phyloP scores from a whole-genome alignment of 2,329 filamentous ascomycete genomes.

The Chaetomiaceae sp. region DNA sequence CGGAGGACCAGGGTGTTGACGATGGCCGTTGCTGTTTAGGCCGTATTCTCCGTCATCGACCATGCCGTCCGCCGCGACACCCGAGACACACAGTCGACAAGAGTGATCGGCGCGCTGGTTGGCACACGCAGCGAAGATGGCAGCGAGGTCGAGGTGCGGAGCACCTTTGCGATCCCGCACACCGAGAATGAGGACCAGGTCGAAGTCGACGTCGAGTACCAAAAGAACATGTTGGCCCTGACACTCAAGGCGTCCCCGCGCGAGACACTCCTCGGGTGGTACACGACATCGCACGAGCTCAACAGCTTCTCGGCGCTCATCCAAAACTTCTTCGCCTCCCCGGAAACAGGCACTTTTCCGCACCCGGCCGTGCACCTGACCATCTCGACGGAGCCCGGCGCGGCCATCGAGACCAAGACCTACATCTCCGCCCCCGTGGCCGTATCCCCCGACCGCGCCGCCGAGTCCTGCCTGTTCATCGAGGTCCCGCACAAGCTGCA shows the following conservation, averaged over 20 bases:
- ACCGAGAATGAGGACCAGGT: constrained; percentile 98
- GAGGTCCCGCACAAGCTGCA: constrained; percentile 93
- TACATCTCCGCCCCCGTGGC: constrained; percentile 96
- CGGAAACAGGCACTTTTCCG: constrained; percentile 94
- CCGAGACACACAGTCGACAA: constrained; percentile 74
- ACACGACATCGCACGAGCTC: constrained; percentile 92
- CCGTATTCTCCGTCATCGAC: constrained; percentile 76
- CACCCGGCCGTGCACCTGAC: constrained; percentile 98
- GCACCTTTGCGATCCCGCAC: constrained; percentile 96
- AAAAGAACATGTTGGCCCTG: constrained; percentile 97
- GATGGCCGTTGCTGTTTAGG: constrained; percentile 39
- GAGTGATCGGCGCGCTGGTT: constrained; percentile 93
- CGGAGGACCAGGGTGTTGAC: background rate
- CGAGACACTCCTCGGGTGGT: constrained; percentile 95
- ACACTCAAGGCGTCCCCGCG: constrained; percentile 91
- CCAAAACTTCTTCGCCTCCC: constrained; percentile 98
- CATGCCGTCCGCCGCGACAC: constrained; percentile 85
- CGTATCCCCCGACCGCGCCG: constrained; percentile 88
- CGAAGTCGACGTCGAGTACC: constrained; percentile 99
- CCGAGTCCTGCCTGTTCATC: constrained; percentile 95
- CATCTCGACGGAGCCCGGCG: constrained; percentile 81
- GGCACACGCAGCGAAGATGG: constrained; percentile 94
- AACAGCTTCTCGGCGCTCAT: constrained; percentile 98
- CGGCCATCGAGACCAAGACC: constrained; percentile 83
- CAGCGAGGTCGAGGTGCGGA: constrained; percentile 91